A percentile compares a stretch with the other conserved stretches of the same genome.
Conservation (phyloP, 768 basidiomycete genomes). For the Tylopilus balloui region DNA sequence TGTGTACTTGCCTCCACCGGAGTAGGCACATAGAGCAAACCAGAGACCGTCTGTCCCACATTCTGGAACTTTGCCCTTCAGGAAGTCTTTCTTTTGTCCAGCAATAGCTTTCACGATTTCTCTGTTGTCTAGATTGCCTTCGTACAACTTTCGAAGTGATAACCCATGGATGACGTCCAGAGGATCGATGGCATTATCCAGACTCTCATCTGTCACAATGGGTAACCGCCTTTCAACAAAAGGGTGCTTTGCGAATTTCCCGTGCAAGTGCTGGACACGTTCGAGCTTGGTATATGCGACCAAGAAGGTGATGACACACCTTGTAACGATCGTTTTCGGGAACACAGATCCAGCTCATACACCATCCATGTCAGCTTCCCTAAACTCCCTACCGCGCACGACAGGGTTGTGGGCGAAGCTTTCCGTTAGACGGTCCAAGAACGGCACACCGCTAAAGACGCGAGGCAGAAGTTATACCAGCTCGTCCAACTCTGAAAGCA, state of each 20-base stretch:
- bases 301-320: slow-evolving; percentile 31
- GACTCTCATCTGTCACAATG: slow-evolving; percentile 80
- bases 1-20: slow-evolving; percentile 63
- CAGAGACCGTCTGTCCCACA: slow-evolving; percentile 96
- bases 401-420: not conserved
- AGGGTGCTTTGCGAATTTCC: slow-evolving; percentile 86
- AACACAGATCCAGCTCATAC: not conserved
- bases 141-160: slow-evolving; percentile 73
- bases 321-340: slow-evolving; percentile 89
- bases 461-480: no score
- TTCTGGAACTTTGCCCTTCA: slow-evolving; percentile 97
- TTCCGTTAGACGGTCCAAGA: not conserved
- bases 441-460: not conserved
- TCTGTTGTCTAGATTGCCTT: slow-evolving; percentile 90
- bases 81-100: slow-evolving; percentile 99
- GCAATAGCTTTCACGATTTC: slow-evolving; percentile 87
- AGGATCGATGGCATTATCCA: slow-evolving; percentile 97
- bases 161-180: slow-evolving; percentile 90
- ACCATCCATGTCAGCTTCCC: not conserved
- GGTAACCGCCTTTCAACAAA: slow-evolving; percentile 84
- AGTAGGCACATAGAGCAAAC: slow-evolving; percentile 94
- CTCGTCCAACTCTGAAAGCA: not conserved
- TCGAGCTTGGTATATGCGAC: not conserved
- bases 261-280: slow-evolving; percentile 71
- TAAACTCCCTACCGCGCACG: not conserved